A percentile compares a stretch with the other conserved stretches of the same genome.
Conservation (phyloP, 2,329 filamentous ascomycete genomes). For the Fulvia fulva region DNA sequence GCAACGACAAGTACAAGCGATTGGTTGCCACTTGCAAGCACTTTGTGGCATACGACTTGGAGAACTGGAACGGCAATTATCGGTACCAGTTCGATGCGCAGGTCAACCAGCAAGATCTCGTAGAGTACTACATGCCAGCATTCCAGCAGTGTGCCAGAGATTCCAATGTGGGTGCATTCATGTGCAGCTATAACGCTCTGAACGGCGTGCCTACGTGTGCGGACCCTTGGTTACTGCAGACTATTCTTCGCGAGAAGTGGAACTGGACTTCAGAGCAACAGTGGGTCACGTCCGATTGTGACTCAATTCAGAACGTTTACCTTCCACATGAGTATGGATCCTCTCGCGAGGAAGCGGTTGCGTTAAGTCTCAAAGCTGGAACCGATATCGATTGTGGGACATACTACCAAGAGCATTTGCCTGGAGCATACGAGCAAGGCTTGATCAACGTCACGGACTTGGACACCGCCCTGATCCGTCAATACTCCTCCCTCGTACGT, state of each 20-base stretch:
- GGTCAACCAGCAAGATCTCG: conserved; percentile 58
- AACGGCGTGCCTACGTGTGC: conserved; percentile 65
- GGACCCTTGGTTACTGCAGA: conserved; percentile 58
- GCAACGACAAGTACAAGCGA: conserved; percentile 34
- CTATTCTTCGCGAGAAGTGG: conserved; percentile 63
- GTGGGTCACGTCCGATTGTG: conserved; percentile 64
- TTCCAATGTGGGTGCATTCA: conserved; percentile 44
- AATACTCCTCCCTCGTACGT: conserved; percentile 53
- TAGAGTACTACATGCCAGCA: conserved; percentile 64
- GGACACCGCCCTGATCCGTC: conserved; percentile 49
- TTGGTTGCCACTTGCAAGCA: conserved; percentile 48
- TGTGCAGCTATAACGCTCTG: conserved; percentile 52
- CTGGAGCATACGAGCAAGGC: conserved; percentile 40
- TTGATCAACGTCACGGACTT: conserved; percentile 46
- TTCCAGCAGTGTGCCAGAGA: conserved; percentile 53
- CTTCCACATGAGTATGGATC: conserved; percentile 44
- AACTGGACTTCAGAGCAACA: conserved; percentile 59
- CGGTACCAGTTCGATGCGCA: conserved; percentile 53
- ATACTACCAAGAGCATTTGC: conserved; percentile 46
- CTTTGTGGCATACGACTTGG: conserved; percentile 36
- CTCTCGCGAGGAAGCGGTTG: conserved; percentile 46
- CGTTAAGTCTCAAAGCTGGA: conserved; percentile 48
- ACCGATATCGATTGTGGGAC: conserved; percentile 52
- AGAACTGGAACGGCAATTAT: conserved; percentile 31
- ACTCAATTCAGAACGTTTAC: conserved; percentile 53